A percentile compares a stretch with the other conserved stretches of the same genome.
Evolutionary conservation across 495 filamentous ascomycete species (phyloP).

Genomic region (Penicillium coffeae): DNA sequence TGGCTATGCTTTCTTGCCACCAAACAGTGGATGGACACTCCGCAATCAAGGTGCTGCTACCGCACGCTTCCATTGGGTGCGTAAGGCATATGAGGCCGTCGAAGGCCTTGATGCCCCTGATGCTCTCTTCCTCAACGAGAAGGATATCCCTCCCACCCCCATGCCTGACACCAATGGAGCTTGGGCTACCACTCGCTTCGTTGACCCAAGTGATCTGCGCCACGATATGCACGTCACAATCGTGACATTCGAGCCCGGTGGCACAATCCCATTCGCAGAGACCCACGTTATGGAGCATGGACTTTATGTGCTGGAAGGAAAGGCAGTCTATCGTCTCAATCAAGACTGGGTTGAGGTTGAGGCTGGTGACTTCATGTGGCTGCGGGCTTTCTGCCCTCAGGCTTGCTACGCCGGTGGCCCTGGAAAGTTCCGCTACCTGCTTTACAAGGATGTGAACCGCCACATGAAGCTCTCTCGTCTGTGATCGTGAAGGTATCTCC

Average conservation of each 20-base stretch:
- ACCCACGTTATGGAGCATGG: slow-evolving; percentile 28
- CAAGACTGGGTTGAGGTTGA: slow-evolving; percentile 32
- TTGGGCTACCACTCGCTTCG: slow-evolving; percentile 25
- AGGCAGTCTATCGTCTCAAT: slow-evolving; percentile 27
- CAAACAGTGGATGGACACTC: slow-evolving; percentile 23
- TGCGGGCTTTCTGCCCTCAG: slow-evolving; percentile 30
- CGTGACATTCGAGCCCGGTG: slow-evolving; percentile 25
- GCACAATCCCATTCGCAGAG: slow-evolving; percentile 24
- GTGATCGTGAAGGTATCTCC: background rate
- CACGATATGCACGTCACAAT: slow-evolving; percentile 29
- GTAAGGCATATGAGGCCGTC: slow-evolving; percentile 23
- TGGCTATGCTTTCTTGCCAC: slow-evolving; percentile 23
- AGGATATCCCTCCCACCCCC: slow-evolving; percentile 17
- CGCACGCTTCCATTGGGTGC: slow-evolving; percentile 27
- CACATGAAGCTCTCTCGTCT: slow-evolving; percentile 26
- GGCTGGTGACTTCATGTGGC: slow-evolving; percentile 31
- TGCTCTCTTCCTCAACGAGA: slow-evolving; percentile 24
- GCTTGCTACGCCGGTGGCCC: slow-evolving; percentile 30
- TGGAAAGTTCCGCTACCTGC: slow-evolving; percentile 29
- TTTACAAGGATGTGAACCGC: slow-evolving; percentile 31
- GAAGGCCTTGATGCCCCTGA: slow-evolving; percentile 20
- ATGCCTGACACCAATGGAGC: slow-evolving; percentile 25
- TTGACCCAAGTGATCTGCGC: slow-evolving; percentile 23
- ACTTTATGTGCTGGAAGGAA: slow-evolving; percentile 26
- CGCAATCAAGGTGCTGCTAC: slow-evolving; percentile 16